phyloP scores from a whole-genome alignment of 2,329 filamentous ascomycete genomes.

The Aspergillus fumigatiaffinis region DNA sequence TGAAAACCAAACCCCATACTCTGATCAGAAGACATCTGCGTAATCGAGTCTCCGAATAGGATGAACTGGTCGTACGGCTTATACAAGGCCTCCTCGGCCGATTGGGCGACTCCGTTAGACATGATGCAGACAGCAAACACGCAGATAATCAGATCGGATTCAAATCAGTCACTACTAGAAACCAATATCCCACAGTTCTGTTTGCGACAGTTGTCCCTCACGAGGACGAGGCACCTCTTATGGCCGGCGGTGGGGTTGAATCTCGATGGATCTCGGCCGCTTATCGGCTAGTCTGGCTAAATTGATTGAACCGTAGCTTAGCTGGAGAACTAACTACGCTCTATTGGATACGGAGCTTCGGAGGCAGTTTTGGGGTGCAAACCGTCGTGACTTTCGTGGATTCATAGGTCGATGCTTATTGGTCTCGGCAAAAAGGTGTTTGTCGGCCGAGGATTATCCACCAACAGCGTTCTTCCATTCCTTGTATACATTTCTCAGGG shows the following conservation, averaged over 20 bases:
- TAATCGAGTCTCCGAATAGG: slow-evolving; percentile 86
- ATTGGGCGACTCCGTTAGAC: neutral
- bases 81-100: slow-evolving; percentile 10
- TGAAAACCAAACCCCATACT: slow-evolving; percentile 70
- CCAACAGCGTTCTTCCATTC: neutral
- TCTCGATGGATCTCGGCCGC: neutral
- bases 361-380: neutral
- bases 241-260: neutral
- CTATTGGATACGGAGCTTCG: neutral
- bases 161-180: neutral
- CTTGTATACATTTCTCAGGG: neutral
- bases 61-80: slow-evolving; percentile 67
- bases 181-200: neutral
- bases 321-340: neutral
- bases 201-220: neutral
- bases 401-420: neutral
- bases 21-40: slow-evolving; percentile 62
- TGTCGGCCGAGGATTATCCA: neutral
- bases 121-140: neutral
- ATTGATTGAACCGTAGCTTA: neutral
- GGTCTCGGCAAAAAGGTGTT: neutral
- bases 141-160: neutral
- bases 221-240: neutral
- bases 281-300: neutral
- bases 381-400: neutral